Conservation (phyloP, 2,329 filamentous ascomycete species). For the Curvularia lunata region DNA sequence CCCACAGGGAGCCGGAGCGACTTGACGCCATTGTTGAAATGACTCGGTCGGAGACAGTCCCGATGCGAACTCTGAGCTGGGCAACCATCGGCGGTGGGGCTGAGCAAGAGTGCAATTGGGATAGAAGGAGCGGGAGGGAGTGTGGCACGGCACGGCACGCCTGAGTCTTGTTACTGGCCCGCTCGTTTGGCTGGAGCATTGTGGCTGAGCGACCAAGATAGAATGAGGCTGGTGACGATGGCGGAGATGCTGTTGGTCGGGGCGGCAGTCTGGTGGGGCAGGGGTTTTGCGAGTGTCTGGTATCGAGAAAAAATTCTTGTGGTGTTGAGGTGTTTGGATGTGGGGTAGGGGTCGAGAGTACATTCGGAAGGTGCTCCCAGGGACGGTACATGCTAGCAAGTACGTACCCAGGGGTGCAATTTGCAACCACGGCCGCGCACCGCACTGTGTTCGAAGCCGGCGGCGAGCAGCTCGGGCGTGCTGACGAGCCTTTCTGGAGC, state of each 20-base stretch:
- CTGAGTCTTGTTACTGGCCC: background rate
- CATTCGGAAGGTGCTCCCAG: background rate
- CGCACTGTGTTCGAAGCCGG: background rate
- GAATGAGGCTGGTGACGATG: slow-evolving; percentile 2
- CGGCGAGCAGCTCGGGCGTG: background rate
- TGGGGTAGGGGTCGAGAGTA: background rate
- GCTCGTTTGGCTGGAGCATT: background rate
- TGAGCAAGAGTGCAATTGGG: slow-evolving; percentile 5
- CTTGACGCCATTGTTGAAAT: background rate
- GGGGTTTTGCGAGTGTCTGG: background rate
- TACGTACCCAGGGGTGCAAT: background rate
- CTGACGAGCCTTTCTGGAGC: background rate
- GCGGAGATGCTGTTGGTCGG: background rate
- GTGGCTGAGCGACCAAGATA: slow-evolving; percentile 14
- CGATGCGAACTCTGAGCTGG: slow-evolving; percentile 1
- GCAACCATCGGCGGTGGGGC: background rate
- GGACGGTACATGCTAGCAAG: background rate
- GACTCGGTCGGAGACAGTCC: no score
- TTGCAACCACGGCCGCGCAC: background rate
- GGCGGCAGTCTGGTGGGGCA: background rate
- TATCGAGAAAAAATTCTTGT: background rate
- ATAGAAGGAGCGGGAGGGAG: background rate
- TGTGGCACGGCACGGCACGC: slow-evolving; percentile 15
- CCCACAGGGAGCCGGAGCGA: background rate
- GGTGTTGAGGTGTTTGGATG: background rate